Evolutionary conservation across 2,329 filamentous ascomycete genomes (phyloP).

Genomic region (Clonostachys solani): DNA sequence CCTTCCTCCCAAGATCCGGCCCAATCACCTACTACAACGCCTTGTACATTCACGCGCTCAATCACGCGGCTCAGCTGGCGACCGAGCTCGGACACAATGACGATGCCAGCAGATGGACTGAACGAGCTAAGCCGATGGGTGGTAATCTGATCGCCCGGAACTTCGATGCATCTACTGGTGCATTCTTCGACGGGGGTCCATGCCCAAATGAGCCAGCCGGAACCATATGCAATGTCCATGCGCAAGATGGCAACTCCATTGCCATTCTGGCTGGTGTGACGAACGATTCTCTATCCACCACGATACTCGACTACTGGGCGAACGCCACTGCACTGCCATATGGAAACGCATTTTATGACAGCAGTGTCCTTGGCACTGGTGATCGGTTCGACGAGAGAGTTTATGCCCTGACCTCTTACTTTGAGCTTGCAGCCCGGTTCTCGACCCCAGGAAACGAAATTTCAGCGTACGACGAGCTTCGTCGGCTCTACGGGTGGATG

Average conservation of each 20-base stretch:
- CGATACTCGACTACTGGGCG: slow-evolving; percentile 32
- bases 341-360: slow-evolving; percentile 49
- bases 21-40: slow-evolving; percentile 49
- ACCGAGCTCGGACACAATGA: slow-evolving; percentile 14
- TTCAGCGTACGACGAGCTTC: slow-evolving; percentile 37
- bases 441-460: slow-evolving; percentile 15
- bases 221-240: slow-evolving; percentile 27
- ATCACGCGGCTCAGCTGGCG: slow-evolving; percentile 37
- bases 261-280: slow-evolving; percentile 31
- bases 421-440: slow-evolving; percentile 47
- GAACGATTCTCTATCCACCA: slow-evolving; percentile 19
- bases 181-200: slow-evolving; percentile 37
- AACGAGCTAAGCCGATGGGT: slow-evolving; percentile 25
- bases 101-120: slow-evolving; percentile 33
- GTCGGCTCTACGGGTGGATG: slow-evolving; percentile 47
- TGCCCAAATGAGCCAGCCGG: slow-evolving; percentile 13
- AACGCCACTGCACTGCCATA: slow-evolving; percentile 28
- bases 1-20: slow-evolving; percentile 41
- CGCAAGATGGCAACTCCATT: slow-evolving; percentile 47
- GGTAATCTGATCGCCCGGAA: slow-evolving; percentile 27
- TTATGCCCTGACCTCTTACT: slow-evolving; percentile 48
- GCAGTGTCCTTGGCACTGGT: slow-evolving; percentile 21
- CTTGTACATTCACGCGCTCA: slow-evolving; percentile 40
- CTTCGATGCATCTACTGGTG: slow-evolving; percentile 34
- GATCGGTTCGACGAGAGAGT: slow-evolving; percentile 36